Evolutionary conservation across 1,284 basidiomycete species (phyloP).

Genomic region (Volvariella surrecta): DNA sequence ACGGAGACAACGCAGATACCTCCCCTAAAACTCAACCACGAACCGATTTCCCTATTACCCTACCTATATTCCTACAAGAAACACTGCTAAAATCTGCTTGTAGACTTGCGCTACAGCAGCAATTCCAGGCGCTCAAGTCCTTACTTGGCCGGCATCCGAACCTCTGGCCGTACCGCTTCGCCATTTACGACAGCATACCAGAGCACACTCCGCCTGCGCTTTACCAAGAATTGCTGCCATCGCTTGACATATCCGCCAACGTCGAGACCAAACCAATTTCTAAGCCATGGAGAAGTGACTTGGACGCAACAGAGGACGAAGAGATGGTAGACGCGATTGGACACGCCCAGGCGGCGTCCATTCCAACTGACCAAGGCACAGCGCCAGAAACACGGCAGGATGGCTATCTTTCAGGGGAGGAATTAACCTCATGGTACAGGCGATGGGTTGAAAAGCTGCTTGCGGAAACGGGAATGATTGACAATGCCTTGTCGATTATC

Average conservation of each 20-base stretch:
- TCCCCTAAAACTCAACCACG: constrained; percentile 13
- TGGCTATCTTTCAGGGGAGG: constrained; percentile 24
- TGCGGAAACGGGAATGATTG: constrained; percentile 63
- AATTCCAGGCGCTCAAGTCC: constrained; percentile 47
- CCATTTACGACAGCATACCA: constrained; percentile 67
- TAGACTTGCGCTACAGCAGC: constrained; percentile 53
- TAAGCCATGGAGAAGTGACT: constrained; percentile 37
- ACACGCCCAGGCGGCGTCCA: constrained; percentile 10
- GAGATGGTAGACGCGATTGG: constrained; percentile 33
- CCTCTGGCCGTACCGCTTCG: constrained; percentile 59
- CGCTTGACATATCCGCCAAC: constrained; percentile 37
- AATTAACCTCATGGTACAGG: constrained; percentile 71
- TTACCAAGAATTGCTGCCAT: constrained; percentile 58
- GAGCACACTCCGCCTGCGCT: constrained; percentile 58
- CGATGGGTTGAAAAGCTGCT: constrained; percentile 56
- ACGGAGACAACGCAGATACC: constrained; percentile 24
- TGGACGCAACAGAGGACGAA: constrained; percentile 49
- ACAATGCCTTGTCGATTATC: constrained; percentile 69
- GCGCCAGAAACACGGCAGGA: constrained; percentile 4
- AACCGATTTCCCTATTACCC: constrained; percentile 35
- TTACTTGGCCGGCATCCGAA: constrained; percentile 50
- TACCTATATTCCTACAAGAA: constrained; percentile 56
- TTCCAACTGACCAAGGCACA: not conserved
- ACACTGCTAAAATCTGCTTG: constrained; percentile 54
- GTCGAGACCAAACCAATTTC: constrained; percentile 28